Base-by-base conservation (phyloP, 345 rosid species). In the Brassica rapa region DNA sequence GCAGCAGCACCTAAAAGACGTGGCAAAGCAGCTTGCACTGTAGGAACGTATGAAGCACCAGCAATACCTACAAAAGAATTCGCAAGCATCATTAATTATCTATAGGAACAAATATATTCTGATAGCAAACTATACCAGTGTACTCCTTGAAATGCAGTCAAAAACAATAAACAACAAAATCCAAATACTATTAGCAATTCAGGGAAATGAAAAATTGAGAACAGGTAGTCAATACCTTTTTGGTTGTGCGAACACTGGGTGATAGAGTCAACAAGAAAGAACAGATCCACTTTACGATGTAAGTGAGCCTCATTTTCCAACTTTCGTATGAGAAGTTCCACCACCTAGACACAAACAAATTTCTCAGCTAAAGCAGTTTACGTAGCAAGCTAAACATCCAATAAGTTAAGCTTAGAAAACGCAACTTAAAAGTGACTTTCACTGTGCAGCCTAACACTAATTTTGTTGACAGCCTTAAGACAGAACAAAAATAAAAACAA, bases 221-320 rank as follows among this genome's bases (percentile, higher is more conserved):
- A 51, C 49, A 62, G n/a, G 65, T 46, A 66, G 23, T 55, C 39
- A 73, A 33, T 30, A 86, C 98, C 98, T 90, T 91, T 96, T 79
- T 96, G 99, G 85, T 78, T 93, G 75, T 93, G 93, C 5, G 98
- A 96, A 78, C 98, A 89, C 78, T 96, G 99, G 65, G 98, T 96
- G 75, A 96, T 96, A 56, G 99, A 96, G 83, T 96, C 99, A 62
- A 96, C 94, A 16, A 96, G 97, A 83, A 91, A 96, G 86, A 96
- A 93, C 65, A 96, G 75, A 83, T 93, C 98, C 80, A 96, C 96
- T 84, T 87, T 93, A 39, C 97, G 91, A 82, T 89, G 90, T 72
- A 82, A 91, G 85, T 91, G 93, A 73, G 97, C 81, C 83, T 93
- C 99, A 71, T 78, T 85, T 87, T 91, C 98, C 87, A 95, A 83